Percentiles rank a stretch among this genome's conserved stretches.
These are phyloP conservation scores for Asterophora parasitica DNA, from an alignment of 768 basidiomycete genomes.

Conservation along the genomic window DNA sequence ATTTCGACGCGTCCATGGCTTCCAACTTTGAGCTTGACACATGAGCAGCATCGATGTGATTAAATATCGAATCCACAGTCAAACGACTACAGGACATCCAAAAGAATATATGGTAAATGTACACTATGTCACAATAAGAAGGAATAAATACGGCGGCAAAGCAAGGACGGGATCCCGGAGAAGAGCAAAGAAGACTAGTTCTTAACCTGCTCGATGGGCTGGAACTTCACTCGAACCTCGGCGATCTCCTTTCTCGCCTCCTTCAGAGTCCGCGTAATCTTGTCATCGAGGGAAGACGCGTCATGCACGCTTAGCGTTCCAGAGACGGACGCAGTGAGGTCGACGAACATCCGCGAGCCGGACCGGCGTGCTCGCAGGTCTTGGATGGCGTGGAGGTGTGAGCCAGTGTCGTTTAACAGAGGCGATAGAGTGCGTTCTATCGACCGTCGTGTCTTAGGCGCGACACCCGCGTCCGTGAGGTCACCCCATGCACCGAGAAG, in stretches of 20 bases:
- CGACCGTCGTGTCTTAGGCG: slow-evolving; percentile 44
- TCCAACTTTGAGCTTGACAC: too few relatives aligned
- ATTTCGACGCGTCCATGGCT: too few relatives aligned
- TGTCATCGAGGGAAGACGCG: slow-evolving; percentile 53
- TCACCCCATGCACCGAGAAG: slow-evolving; percentile 71
- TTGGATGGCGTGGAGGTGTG: slow-evolving; percentile 39
- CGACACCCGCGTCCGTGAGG: slow-evolving; percentile 79
- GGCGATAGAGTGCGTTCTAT: slow-evolving; percentile 57
- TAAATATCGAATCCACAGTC: too few relatives aligned
- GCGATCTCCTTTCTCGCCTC: slow-evolving; percentile 58
- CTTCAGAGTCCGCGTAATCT: slow-evolving; percentile 53
- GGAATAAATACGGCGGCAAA: neutral
- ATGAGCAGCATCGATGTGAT: too few relatives aligned
- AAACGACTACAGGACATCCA: neutral
- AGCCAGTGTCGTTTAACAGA: slow-evolving; percentile 34
- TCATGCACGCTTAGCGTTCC: slow-evolving; percentile 51
- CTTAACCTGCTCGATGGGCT: slow-evolving; percentile 23
- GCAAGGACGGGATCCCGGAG: neutral
- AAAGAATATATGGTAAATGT: neutral
- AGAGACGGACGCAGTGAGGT: slow-evolving; percentile 73
- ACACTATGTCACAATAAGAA: slow-evolving; percentile 1
- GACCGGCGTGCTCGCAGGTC: slow-evolving; percentile 70
- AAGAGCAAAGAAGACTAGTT: neutral
- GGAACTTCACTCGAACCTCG: slow-evolving; percentile 68
- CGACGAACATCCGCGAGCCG: slow-evolving; percentile 79